phyloP scores from a whole-genome alignment of 2,329 filamentous ascomycete genomes.

The Colletotrichum sublineola region DNA sequence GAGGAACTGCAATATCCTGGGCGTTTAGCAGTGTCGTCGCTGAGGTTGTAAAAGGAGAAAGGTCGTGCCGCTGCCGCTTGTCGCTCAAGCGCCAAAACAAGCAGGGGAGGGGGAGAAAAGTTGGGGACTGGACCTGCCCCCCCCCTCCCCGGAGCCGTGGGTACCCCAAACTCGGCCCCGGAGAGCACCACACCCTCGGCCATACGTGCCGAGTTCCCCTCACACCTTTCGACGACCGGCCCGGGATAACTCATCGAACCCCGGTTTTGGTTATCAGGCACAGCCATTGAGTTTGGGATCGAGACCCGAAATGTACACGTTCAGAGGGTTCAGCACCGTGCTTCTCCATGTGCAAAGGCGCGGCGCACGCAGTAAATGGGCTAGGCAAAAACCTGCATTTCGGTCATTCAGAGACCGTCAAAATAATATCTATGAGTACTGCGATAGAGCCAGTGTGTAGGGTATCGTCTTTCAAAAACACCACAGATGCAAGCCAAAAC shows the following conservation, averaged over 20 bases:
- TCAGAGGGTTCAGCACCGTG: not conserved
- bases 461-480: constrained; percentile 34
- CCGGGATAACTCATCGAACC: not conserved
- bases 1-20: not conserved
- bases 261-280: not conserved
- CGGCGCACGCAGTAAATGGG: not conserved
- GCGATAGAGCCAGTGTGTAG: constrained; percentile 23
- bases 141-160: constrained; percentile 25
- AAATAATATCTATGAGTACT: constrained; percentile 13
- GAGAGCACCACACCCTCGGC: constrained; percentile 6
- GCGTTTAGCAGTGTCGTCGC: not conserved
- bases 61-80: not conserved
- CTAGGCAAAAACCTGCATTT: not conserved
- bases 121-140: constrained; percentile 9
- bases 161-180: constrained; percentile 36
- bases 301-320: not conserved
- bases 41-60: not conserved
- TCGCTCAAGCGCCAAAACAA: constrained; percentile 7
- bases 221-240: constrained; percentile 8
- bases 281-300: not conserved
- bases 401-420: constrained; percentile 1
- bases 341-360: not conserved
- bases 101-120: constrained; percentile 1
- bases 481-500: constrained; percentile 22
- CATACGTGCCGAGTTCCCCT: constrained; percentile 31